Evolutionary conservation across 768 basidiomycete species (phyloP).

Genomic region (Termitomyces sp.): DNA sequence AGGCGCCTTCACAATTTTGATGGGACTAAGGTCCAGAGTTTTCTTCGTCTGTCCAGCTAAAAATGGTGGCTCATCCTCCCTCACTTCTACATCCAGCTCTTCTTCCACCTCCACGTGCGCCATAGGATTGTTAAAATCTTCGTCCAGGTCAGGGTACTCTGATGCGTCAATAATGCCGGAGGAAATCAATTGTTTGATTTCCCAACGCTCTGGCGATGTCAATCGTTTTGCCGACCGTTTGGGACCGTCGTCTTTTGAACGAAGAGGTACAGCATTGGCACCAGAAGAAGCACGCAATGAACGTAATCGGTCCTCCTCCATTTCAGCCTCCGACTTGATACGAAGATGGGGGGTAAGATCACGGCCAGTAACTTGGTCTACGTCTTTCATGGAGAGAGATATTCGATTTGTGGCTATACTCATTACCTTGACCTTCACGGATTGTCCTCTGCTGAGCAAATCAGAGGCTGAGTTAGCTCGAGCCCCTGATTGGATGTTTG

Average conservation of each 20-base stretch:
- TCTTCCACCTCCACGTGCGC: slow-evolving; percentile 88
- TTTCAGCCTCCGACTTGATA: slow-evolving; percentile 90
- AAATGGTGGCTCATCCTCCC: slow-evolving; percentile 96
- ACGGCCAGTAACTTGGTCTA: slow-evolving; percentile 83
- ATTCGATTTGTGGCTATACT: slow-evolving; percentile 78
- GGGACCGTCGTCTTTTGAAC: slow-evolving; percentile 45
- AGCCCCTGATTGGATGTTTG: slow-evolving; percentile 79
- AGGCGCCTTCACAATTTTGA: slow-evolving; percentile 97
- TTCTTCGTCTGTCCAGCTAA: slow-evolving; percentile 94
- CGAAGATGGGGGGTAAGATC: slow-evolving; percentile 94
- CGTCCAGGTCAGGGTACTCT: slow-evolving; percentile 91
- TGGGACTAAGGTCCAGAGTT: slow-evolving; percentile 91
- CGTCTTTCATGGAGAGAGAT: slow-evolving; percentile 96
- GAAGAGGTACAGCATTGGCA: slow-evolving; percentile 81
- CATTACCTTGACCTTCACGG: slow-evolving; percentile 96
- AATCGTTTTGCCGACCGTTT: slow-evolving; percentile 82
- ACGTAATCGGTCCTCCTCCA: slow-evolving; percentile 70
- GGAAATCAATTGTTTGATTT: slow-evolving; percentile 97
- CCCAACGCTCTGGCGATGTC: slow-evolving; percentile 97
- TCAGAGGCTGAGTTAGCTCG: slow-evolving; percentile 87
- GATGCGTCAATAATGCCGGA: slow-evolving; percentile 89
- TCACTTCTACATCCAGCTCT: slow-evolving; percentile 94
- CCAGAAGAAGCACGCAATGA: slow-evolving; percentile 69
- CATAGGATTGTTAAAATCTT: slow-evolving; percentile 72
- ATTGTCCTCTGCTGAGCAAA: slow-evolving; percentile 76